Percentiles rank a stretch among this genome's conserved stretches.
Evolutionary conservation across 2,329 filamentous ascomycete genomes (phyloP).

Genomic region (Emergomyces africanus): DNA sequence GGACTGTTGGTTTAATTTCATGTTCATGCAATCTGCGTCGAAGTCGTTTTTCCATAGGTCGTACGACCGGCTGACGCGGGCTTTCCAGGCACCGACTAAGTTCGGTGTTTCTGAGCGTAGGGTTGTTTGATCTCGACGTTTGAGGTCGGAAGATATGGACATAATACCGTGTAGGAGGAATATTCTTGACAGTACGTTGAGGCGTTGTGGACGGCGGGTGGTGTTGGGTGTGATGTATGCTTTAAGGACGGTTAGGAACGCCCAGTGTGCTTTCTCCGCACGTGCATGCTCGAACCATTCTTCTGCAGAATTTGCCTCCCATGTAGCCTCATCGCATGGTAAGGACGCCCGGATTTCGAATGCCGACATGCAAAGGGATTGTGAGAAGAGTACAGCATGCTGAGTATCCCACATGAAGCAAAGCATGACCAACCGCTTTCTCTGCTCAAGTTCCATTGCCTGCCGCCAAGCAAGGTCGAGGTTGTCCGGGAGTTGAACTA

Average conservation of each 20-base stretch:
- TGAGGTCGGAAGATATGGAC: constrained; percentile 51
- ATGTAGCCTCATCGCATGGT: constrained; percentile 42
- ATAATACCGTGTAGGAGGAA: constrained; percentile 49
- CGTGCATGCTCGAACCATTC: constrained; percentile 37
- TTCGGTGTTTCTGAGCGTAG: constrained; percentile 35
- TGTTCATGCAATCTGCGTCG: constrained; percentile 36
- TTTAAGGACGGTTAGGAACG: constrained; percentile 43
- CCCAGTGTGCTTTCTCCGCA: constrained; percentile 22
- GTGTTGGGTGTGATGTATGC: constrained; percentile 40
- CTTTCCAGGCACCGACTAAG: constrained; percentile 36
- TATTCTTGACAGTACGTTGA: constrained; percentile 42
- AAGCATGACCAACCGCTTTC: constrained; percentile 46
- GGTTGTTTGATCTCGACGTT: constrained; percentile 48
- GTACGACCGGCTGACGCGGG: constrained; percentile 41
- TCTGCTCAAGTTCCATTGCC: constrained; percentile 46
- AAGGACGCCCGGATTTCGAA: constrained; percentile 47
- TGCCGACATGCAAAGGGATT: constrained; percentile 53
- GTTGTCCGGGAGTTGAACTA: constrained; percentile 24
- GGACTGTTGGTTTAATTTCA: constrained; percentile 21
- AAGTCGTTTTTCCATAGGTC: constrained; percentile 48
- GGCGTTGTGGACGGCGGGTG: constrained; percentile 21
- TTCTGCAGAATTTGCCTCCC: constrained; percentile 44
- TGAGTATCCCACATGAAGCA: constrained; percentile 58
- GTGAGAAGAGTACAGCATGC: constrained; percentile 52
- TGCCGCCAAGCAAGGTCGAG: constrained; percentile 38